A percentile compares a stretch with the other conserved stretches of the same genome.
Evolutionary conservation across 495 filamentous ascomycete genomes (phyloP).

Genomic region (Rhypophila decipiens): DNA sequence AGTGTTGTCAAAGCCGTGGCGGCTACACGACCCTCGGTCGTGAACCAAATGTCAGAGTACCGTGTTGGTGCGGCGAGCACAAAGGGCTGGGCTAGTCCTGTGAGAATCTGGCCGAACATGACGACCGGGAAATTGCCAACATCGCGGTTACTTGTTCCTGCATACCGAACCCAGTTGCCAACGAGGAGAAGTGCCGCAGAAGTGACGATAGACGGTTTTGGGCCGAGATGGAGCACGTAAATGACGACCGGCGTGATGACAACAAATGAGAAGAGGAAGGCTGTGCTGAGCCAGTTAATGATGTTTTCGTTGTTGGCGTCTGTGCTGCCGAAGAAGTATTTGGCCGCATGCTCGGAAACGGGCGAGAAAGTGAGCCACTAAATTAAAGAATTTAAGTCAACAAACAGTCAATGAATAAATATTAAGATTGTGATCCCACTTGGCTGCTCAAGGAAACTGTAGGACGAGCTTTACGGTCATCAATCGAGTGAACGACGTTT

Average conservation of each 20-base stretch:
- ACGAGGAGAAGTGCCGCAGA: slow-evolving; percentile 66
- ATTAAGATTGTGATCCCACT: no score
- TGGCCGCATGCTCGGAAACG: slow-evolving; percentile 66
- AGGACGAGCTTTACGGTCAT: no score
- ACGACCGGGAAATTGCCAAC: slow-evolving; percentile 63
- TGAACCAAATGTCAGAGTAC: slow-evolving; percentile 95
- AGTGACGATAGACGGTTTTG: slow-evolving; percentile 69
- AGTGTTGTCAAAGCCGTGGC: slow-evolving; percentile 82
- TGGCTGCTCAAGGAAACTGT: no score
- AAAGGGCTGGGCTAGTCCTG: slow-evolving; percentile 86
- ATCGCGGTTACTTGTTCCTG: slow-evolving; percentile 36
- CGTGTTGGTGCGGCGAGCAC: slow-evolving; percentile 83
- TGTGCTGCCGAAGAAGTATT: slow-evolving; percentile 71
- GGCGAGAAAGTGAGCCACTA: slow-evolving; percentile 93
- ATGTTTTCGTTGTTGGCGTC: slow-evolving; percentile 65
- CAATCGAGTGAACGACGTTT: no score
- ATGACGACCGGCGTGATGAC: slow-evolving; percentile 66
- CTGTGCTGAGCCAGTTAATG: slow-evolving; percentile 90
- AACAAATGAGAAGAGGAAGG: slow-evolving; percentile 78
- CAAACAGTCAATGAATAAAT: no score
- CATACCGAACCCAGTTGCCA: slow-evolving; percentile 93
- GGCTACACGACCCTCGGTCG: slow-evolving; percentile 70
- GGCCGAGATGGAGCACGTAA: slow-evolving; percentile 71
- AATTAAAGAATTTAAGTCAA: background rate
- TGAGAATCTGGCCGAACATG: slow-evolving; percentile 93